Evolutionary conservation across 2,329 filamentous ascomycete genomes (phyloP).

Genomic region (Arthroderma sp.): DNA sequence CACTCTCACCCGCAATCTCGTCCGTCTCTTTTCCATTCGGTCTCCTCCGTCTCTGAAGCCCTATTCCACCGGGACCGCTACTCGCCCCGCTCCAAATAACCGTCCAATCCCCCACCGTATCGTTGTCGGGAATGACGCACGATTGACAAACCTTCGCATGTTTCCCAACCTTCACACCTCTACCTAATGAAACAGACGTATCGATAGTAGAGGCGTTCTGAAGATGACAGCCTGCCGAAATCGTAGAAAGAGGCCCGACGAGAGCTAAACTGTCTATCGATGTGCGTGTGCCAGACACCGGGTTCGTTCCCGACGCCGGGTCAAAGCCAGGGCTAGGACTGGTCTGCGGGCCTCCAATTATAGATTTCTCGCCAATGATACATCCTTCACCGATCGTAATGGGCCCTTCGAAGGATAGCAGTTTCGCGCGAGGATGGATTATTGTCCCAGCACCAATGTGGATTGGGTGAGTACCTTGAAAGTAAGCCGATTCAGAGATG

Average conservation of each 20-base stretch:
- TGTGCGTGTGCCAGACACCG: conserved; percentile 11
- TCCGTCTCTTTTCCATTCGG: conserved; percentile 21
- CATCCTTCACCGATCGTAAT: conserved; percentile 70
- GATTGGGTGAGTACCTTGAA: conserved; percentile 60
- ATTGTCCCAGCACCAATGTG: conserved; percentile 64
- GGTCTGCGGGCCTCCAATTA: conserved; percentile 33
- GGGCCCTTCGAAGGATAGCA: conserved; percentile 66
- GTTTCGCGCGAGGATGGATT: conserved; percentile 70
- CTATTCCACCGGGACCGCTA: conserved; percentile 10
- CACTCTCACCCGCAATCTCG: conserved; percentile 5
- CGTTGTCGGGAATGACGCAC: conserved; percentile 45
- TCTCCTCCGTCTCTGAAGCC: conserved; percentile 22
- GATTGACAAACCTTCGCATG: conserved; percentile 59
- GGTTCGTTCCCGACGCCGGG: conserved; percentile 2
- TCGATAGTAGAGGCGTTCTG: conserved; percentile 32
- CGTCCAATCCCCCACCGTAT: conserved; percentile 50
- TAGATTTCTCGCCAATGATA: conserved; percentile 57
- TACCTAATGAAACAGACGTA: conserved; percentile 26
- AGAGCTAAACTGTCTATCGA: conserved; percentile 28
- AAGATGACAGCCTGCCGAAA: conserved; percentile 28
- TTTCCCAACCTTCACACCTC: conserved; percentile 25
- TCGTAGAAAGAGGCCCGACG: conserved; percentile 24
- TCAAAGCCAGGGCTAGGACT: not conserved
- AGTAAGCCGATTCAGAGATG: conserved; percentile 26
- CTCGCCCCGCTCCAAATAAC: conserved; percentile 54